Evolutionary conservation across 345 rosid species (phyloP), one percentile per base, ranked within the genome.

Genomic region (Eucalyptus marginata): DNA sequence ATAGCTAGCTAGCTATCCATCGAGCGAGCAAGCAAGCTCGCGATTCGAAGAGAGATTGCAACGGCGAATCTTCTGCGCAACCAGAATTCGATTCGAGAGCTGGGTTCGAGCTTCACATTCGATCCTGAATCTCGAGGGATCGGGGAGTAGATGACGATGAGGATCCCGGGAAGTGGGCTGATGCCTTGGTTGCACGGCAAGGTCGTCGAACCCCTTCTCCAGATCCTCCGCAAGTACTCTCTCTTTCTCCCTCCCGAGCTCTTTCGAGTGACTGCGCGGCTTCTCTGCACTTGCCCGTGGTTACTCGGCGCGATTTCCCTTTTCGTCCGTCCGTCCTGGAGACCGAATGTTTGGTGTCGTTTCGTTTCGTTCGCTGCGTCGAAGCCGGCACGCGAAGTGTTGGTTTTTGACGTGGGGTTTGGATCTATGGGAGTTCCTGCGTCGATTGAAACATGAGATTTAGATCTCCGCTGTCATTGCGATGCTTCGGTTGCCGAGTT

Each of bases 171-270:
- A 71, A 86, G 27, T 33, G 90, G 91, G 18, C 64, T 94, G 83
- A 64, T 86, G 52, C 59, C 86, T 87, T 96, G 99, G 98, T 88
- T 96, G 71, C 87, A 91, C 88, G 87, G 90, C 86, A 96, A 93
- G 90, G 91, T 97, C 86, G 89, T 91, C 14, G 96, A 97, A 88
- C 98, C 99, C 90, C 94, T 97, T 86, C 83, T 95, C 86, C 95
- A 92, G 88, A 96, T 96, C 93, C 93, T 97, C 66, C 92, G 95
- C 90, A 95, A 95, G 99, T 96, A 89, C 87, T 56, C 29, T 22
- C 62, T 56, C 62, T 56, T 56, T 56, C 62, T 56, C 56, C 43
- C 43, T 22, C 88, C 9, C 80, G 71, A 47, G 46, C 50, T 56
- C 31, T 7, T 5, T 51, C 52, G 16, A 64, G 22, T 29, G 24